Evolutionary conservation across 352 stramenopile genomes (phyloP).

Genomic region (Heterotrichella gracilis): DNA sequence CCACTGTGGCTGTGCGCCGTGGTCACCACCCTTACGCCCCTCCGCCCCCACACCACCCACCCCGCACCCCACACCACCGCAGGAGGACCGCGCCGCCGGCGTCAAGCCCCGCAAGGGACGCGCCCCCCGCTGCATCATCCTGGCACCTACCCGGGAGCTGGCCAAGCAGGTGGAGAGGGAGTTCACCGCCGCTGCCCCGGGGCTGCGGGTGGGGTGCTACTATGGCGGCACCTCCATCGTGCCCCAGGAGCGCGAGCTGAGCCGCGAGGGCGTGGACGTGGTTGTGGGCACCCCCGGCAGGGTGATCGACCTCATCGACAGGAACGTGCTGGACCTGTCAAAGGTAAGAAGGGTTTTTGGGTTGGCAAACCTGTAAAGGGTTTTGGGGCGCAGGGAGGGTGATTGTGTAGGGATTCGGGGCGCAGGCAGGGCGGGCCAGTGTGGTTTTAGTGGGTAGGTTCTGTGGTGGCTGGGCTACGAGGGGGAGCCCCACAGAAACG

Average conservation of each 20-base stretch:
- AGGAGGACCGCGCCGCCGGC: constrained; percentile 15
- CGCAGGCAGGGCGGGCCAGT: too few species aligned
- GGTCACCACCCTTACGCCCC: too few species aligned
- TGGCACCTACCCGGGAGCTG: constrained; percentile 80
- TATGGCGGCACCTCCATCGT: constrained; percentile 64
- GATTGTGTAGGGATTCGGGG: too few species aligned
- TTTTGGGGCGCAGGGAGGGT: too few species aligned
- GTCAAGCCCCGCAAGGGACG: constrained; percentile 21
- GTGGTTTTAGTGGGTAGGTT: too few species aligned
- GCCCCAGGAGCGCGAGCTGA: constrained; percentile 49
- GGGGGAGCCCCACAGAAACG: too few species aligned
- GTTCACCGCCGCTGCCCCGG: constrained; percentile 24
- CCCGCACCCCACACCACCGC: too few species aligned
- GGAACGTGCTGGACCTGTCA: constrained; percentile 49
- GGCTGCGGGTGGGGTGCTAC: constrained; percentile 43
- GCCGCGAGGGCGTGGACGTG: constrained; percentile 52
- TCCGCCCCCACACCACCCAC: too few species aligned
- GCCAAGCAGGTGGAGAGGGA: constrained; percentile 70
- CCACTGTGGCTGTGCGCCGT: too few species aligned
- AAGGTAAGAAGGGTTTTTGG: too few species aligned
- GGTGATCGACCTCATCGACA: constrained; percentile 71
- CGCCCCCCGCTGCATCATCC: constrained; percentile 48
- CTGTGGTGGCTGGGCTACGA: too few species aligned
- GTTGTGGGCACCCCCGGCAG: constrained; percentile 74
- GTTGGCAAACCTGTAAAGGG: too few species aligned